phyloP scores from a whole-genome alignment of 1,139 yeast species.

The Suhomyces terraborum region DNA sequence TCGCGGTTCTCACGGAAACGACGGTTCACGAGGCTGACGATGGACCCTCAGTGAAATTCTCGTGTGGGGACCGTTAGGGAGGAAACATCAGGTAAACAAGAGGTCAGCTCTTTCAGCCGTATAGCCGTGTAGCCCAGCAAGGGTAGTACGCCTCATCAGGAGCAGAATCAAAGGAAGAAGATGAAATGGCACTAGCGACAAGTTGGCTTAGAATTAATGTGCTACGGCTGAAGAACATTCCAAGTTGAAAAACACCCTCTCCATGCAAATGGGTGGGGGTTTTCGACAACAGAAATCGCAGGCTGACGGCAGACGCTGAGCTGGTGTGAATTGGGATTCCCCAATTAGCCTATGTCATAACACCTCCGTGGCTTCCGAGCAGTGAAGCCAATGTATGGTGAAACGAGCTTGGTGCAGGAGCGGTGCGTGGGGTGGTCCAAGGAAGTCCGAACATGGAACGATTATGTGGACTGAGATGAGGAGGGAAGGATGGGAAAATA shows the following conservation, averaged over 20 bases:
- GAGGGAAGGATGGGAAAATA: too few relatives aligned
- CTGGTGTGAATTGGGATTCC: too few relatives aligned
- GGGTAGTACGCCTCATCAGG: not conserved
- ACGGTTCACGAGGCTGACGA: slow-evolving; percentile 4
- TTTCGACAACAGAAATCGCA: too few relatives aligned
- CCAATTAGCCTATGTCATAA: too few relatives aligned
- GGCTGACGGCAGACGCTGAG: too few relatives aligned
- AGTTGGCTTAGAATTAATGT: not conserved
- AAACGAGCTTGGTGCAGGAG: not conserved
- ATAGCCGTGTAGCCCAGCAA: slow-evolving; percentile 1
- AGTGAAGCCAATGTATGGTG: not conserved
- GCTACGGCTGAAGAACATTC: not conserved
- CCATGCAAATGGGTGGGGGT: too few relatives aligned
- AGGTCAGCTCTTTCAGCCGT: slow-evolving; percentile 4
- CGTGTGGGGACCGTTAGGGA: slow-evolving; percentile 1
- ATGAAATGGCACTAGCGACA: not conserved
- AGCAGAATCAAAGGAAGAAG: not conserved
- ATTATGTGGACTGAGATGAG: not conserved
- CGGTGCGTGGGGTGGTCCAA: not conserved
- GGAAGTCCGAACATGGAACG: not conserved
- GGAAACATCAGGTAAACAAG: too few relatives aligned
- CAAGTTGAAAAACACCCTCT: too few relatives aligned
- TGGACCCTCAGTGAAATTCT: not conserved
- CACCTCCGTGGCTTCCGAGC: not conserved
- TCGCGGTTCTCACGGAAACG: slow-evolving; percentile 1